Conservation (phyloP, 2,329 filamentous ascomycete species). For the Diaporthe ilicicola region DNA sequence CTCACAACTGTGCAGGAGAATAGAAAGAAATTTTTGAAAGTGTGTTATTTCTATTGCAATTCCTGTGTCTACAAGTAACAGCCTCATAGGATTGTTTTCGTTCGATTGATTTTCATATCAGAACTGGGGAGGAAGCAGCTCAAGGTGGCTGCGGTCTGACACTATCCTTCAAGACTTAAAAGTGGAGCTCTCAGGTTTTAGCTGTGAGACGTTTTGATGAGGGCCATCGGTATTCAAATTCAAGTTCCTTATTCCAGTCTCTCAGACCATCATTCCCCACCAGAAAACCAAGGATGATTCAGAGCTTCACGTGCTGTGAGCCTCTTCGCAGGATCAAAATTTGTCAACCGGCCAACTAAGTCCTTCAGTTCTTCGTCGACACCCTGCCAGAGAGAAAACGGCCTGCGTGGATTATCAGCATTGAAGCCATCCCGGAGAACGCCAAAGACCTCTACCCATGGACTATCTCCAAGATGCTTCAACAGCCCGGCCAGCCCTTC, state of each 20-base stretch:
- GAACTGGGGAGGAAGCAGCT: no score
- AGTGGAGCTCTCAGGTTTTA: no score
- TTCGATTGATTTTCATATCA: no score
- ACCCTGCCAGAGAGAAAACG: conserved; percentile 14
- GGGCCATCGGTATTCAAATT: neutral
- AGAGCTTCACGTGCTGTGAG: neutral
- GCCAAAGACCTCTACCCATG: conserved; percentile 13
- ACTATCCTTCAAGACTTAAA: no score
- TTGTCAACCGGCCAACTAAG: conserved; percentile 1
- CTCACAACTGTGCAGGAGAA: no score
- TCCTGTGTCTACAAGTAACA: no score
- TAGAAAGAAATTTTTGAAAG: no score
- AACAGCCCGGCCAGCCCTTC: conserved; percentile 15
- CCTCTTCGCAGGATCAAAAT: no score
- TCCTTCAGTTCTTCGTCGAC: conserved; percentile 1
- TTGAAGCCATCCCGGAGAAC: conserved; percentile 18
- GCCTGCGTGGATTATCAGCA: conserved; percentile 7
- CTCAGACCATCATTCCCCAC: neutral
- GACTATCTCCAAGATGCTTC: conserved; percentile 15
- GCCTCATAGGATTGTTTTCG: no score
- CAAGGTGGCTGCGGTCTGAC: no score
- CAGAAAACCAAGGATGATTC: neutral
- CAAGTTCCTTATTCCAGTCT: neutral
- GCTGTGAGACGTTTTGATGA: no score
- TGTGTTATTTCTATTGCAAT: no score